These are phyloP conservation scores for Helianthus tuberosus DNA, from an alignment of 129 eudicot species.

Conservation along the genomic window DNA sequence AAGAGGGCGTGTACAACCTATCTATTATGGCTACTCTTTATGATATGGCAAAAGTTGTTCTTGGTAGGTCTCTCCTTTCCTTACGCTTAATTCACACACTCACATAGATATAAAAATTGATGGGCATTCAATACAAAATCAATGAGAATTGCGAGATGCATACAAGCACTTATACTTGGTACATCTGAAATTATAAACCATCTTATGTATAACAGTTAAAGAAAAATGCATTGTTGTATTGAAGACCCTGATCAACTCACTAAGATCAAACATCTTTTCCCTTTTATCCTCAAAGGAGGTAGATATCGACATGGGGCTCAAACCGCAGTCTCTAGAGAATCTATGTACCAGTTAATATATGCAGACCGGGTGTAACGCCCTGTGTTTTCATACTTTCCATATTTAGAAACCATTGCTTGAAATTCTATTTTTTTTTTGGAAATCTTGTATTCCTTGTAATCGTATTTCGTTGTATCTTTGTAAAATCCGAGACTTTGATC, in stretches of 20 bases:
- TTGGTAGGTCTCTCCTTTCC: constrained; percentile 56
- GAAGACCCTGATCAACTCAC: constrained; percentile 58
- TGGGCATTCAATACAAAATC: too few species aligned
- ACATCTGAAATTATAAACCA: too few species aligned
- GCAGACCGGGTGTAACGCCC: too few species aligned
- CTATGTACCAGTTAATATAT: constrained; percentile 86
- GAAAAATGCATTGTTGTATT: constrained; percentile 1
- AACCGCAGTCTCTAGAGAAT: constrained; percentile 70
- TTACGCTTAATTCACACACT: neutral
- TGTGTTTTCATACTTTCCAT: too few species aligned
- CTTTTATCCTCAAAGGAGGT: constrained; percentile 60
- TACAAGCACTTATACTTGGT: too few species aligned
- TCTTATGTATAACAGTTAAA: too few species aligned
- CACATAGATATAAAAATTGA: neutral
- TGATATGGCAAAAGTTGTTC: constrained; percentile 90
- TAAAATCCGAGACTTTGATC: too few species aligned
- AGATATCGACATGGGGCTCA: constrained; percentile 54
- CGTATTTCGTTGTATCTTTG: too few species aligned
- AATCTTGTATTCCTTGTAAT: too few species aligned
- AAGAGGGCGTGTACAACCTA: constrained; percentile 92
- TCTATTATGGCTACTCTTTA: constrained; percentile 94
- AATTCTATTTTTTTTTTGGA: too few species aligned
- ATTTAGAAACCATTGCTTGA: too few species aligned
- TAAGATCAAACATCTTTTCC: constrained; percentile 69
- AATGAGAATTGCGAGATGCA: too few species aligned